Evolutionary conservation across 805 yeast species (phyloP).

Genomic region (Pichia scutulata): DNA sequence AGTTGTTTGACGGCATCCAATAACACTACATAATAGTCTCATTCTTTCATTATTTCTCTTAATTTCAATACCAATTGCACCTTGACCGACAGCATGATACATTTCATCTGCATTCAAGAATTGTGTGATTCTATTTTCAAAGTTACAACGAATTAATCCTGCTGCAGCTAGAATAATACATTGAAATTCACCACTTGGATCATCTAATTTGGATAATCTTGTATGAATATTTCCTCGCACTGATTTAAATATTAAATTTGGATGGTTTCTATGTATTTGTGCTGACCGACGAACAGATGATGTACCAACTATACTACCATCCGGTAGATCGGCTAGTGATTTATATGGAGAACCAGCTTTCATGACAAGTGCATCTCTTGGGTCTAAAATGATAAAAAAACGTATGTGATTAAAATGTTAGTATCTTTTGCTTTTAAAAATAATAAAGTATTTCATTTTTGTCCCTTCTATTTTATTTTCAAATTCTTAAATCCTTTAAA

Average conservation of each 20-base stretch:
- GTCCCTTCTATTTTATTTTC: not conserved
- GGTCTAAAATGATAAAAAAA: conserved; percentile 40
- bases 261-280: conserved; percentile 72
- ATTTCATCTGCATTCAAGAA: conserved; percentile 66
- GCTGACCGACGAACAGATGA: conserved; percentile 92
- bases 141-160: conserved; percentile 68
- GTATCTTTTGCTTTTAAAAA: not conserved
- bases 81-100: conserved; percentile 98
- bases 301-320: conserved; percentile 85
- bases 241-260: conserved; percentile 69
- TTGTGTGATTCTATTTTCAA: conserved; percentile 69
- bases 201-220: conserved; percentile 74
- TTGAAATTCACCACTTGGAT: conserved; percentile 42
- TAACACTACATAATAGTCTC: conserved; percentile 48
- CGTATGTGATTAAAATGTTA: conserved; percentile 3
- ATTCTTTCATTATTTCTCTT: conserved; percentile 58
- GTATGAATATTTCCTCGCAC: conserved; percentile 84
- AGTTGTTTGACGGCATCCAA: conserved; percentile 61
- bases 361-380: conserved; percentile 88
- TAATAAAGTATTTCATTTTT: no score
- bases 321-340: conserved; percentile 66
- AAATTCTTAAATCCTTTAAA: not conserved
- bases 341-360: conserved; percentile 54
- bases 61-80: conserved; percentile 91
- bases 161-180: conserved; percentile 91